Base-by-base conservation (phyloP, 73 alveolate species). In the Paramecium octaurelia region DNA sequence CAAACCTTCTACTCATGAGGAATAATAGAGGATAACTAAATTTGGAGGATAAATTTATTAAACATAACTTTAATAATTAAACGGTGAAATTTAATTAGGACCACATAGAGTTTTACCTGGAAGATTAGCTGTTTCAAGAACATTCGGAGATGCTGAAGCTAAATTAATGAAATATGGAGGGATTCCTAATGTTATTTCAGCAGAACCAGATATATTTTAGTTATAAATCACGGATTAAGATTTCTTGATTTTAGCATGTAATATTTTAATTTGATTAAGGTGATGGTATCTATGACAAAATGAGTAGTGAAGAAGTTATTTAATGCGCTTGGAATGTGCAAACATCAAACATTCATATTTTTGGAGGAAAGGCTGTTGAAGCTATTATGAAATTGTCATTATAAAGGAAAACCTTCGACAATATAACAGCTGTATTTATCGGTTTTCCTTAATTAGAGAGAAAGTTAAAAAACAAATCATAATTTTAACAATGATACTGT, bases 121-220 rank as follows among this genome's bases (percentile, higher is more conserved):
- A 12, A 93, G 97, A 93, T 92, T 97, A 58, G 94, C 98, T 23
- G 99, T 93, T 4, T 88, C 95, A 21, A 92, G 99, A 76, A 96
- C 99, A 29, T 94, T 97, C 76, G 99, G 99, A 18, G 99, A 97
- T 93, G 92, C 96, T 9, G 99, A 95, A 64, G 99, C 99, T 2
- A 97, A 97, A 88, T 93, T 93, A 50, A 94, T 97, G 18, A 88
- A 93, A 60, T 95, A 60, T 90, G 99, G 99, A 50, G 99, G 99
- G 1, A 97, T 95, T 95, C 98, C 98, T 4, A 95, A 97, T 92
- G 99, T 97, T 21, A 92, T 95, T 59, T 93, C 96, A 12, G 92
- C 97, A 0, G 92, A 86, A 4, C 99, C 99, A 20, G 99, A 98
- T 73, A 93, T 98, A 6, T 94, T 93, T 83, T 92, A 92, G 60